These are phyloP conservation scores for Beta vulgaris DNA, from an alignment of 148 eudicot genomes.

Conservation along the genomic window DNA sequence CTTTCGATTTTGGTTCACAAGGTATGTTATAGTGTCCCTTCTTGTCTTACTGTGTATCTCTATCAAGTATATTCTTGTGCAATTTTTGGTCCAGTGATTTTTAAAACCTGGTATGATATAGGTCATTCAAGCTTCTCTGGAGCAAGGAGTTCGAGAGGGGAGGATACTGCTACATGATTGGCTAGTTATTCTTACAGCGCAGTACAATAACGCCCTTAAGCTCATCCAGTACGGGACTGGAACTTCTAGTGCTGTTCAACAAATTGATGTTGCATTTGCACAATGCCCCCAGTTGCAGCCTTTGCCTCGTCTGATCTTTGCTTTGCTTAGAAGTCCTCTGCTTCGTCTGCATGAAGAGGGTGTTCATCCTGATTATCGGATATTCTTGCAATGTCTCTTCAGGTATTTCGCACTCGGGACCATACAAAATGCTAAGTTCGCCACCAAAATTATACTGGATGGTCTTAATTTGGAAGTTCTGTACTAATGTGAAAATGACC, in stretches of 20 bases:
- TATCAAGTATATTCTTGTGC: not conserved
- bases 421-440: not conserved
- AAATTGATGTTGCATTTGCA: constrained; percentile 71
- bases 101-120: constrained; percentile 29
- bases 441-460: not conserved
- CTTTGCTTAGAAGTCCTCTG: constrained; percentile 88
- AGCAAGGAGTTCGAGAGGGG: constrained; percentile 94
- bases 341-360: constrained; percentile 98
- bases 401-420: constrained; percentile 45
- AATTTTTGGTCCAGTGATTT: not conserved
- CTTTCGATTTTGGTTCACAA: constrained; percentile 91
- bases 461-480: not conserved
- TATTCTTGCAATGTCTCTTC: constrained; percentile 91
- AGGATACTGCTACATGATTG: constrained; percentile 93
- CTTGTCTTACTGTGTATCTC: not conserved
- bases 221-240: constrained; percentile 54
- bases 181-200: constrained; percentile 95
- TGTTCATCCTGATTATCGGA: constrained; percentile 94
- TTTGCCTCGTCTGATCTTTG: constrained; percentile 88
- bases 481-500: not conserved
- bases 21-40: constrained; percentile 36
- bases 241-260: constrained; percentile 43
- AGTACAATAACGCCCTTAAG: constrained; percentile 81
- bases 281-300: constrained; percentile 93
- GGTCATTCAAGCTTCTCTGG: constrained; percentile 90